A percentile compares a stretch with the other conserved stretches of the same genome.
Evolutionary conservation across 164 flowering plant genomes (phyloP).

Genomic region (Aristolochia contorta): DNA sequence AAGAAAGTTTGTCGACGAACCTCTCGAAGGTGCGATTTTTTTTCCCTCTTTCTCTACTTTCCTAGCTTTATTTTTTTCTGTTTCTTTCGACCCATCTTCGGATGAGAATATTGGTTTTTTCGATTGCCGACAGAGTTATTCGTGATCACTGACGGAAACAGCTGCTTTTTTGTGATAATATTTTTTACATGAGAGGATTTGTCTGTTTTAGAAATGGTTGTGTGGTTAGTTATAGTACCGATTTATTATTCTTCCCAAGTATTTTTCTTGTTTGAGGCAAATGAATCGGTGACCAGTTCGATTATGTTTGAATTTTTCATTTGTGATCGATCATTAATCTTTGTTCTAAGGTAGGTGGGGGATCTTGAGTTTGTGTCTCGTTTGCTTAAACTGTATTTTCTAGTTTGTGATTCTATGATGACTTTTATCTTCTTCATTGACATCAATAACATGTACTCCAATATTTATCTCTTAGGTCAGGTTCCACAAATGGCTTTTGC

Average conservation of each 20-base stretch:
- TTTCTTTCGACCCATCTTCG: neutral
- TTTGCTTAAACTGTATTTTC: no score
- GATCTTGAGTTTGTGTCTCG: neutral
- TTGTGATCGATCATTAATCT: neutral
- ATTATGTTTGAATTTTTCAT: neutral
- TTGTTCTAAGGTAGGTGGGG: no score
- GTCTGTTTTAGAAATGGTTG: neutral
- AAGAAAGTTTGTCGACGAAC: neutral
- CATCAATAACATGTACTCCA: neutral
- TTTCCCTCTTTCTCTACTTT: neutral
- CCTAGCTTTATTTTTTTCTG: neutral
- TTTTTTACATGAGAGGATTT: neutral
- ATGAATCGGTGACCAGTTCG: no score
- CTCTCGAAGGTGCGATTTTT: constrained; percentile 6
- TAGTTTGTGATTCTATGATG: no score
- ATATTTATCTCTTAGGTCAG: neutral
- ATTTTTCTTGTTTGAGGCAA: no score
- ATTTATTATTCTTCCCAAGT: no score
- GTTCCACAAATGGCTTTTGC: constrained; percentile 27
- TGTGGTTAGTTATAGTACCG: no score
- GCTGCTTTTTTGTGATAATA: neutral
- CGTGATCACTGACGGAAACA: neutral
- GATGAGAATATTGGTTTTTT: neutral
- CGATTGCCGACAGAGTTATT: neutral
- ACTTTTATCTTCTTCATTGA: neutral